Evolutionary conservation across 2,329 filamentous ascomycete species (phyloP).

Genomic region (Trichoderma pleuroti): DNA sequence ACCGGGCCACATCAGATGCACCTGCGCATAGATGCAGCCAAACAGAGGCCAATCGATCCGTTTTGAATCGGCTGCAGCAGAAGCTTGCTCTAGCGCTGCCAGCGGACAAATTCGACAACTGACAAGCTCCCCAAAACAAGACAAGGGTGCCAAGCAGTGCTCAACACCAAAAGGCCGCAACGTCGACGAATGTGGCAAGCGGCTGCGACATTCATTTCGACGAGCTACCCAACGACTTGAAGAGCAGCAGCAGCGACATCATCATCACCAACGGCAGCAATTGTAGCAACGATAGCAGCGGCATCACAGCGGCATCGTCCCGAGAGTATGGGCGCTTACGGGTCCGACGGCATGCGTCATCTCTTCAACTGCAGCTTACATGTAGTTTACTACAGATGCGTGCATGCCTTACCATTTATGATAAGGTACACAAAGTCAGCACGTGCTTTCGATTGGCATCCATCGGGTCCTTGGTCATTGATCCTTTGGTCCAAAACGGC

Average conservation of each 20-base stretch:
- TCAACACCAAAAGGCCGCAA: neutral
- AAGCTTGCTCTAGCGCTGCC: neutral
- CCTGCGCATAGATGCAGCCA: neutral
- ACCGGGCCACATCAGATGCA: neutral
- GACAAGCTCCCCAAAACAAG: neutral
- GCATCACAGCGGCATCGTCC: neutral
- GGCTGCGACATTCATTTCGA: neutral
- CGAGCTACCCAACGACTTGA: neutral
- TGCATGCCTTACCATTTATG: neutral
- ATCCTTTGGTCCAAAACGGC: neutral
- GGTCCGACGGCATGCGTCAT: slow-evolving; percentile 10
- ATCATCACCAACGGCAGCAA: neutral
- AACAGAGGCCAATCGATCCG: neutral
- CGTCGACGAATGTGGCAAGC: neutral
- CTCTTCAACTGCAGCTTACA: neutral
- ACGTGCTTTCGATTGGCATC: slow-evolving; percentile 7
- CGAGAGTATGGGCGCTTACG: neutral
- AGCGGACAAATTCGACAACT: neutral
- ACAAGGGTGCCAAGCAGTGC: neutral
- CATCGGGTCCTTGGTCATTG: neutral
- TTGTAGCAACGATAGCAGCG: neutral
- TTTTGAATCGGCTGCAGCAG: neutral
- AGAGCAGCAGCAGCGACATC: neutral
- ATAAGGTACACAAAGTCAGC: neutral
- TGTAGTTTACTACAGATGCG: neutral